These are phyloP conservation scores for Cantharellus anzutake DNA, from an alignment of 768 basidiomycete genomes.

Conservation along the genomic window DNA sequence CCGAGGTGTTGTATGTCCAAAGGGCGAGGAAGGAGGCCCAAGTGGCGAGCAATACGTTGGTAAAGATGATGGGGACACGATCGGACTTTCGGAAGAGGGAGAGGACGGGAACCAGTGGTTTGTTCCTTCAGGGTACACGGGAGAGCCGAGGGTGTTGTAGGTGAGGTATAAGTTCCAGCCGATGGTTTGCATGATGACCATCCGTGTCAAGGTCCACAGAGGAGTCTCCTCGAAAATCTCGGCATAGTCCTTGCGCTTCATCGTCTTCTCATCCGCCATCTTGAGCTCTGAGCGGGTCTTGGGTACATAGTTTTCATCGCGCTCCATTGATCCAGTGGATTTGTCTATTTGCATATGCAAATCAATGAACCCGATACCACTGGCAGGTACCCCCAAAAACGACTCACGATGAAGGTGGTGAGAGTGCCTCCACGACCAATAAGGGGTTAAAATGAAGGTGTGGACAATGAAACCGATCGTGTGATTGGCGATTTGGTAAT, in stretches of 20 bases:
- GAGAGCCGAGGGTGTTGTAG: constrained; percentile 71
- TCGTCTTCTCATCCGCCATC: constrained; percentile 12
- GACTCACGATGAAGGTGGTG: constrained; percentile 38
- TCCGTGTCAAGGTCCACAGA: not conserved
- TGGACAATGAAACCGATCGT: constrained; percentile 82
- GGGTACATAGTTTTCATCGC: constrained; percentile 94
- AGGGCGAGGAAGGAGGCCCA: constrained; percentile 43
- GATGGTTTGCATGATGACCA: constrained; percentile 27
- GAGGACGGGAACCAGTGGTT: constrained; percentile 72
- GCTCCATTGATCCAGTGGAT: not conserved
- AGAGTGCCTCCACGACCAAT: not conserved
- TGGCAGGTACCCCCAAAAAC: not conserved
- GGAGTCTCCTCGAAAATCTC: not conserved
- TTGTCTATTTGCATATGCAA: not conserved
- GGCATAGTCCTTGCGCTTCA: not conserved
- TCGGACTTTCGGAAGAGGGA: constrained; percentile 79
- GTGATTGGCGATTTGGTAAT: constrained; percentile 82
- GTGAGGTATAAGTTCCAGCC: constrained; percentile 81
- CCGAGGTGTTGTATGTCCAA: constrained; percentile 41
- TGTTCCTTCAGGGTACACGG: constrained; percentile 52
- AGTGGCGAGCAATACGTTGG: constrained; percentile 61
- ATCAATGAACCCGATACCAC: not conserved
- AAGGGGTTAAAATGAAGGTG: constrained; percentile 12
- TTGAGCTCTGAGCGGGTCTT: constrained; percentile 57
- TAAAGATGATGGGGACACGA: constrained; percentile 50